These are phyloP conservation scores for Poa pratensis DNA, from an alignment of 176 grass and related monocot genomes.

Conservation along the genomic window DNA sequence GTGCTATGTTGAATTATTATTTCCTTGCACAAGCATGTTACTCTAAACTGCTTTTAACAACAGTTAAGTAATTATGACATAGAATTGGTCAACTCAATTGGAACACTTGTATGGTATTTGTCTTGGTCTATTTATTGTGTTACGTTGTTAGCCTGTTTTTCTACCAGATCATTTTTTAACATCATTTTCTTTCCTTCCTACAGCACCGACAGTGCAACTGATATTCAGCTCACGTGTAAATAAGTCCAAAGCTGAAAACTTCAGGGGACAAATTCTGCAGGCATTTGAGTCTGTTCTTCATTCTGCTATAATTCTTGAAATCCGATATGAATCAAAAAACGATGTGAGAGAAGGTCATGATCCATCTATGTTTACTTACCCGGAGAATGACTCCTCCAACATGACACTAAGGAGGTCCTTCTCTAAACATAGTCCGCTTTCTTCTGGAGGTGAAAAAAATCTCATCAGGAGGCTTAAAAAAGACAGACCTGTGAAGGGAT, in stretches of 20 bases:
- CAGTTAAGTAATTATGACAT: constrained; percentile 15
- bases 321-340: constrained; percentile 74
- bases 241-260: constrained; percentile 87
- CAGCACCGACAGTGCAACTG: constrained; percentile 86
- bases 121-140: constrained; percentile 7
- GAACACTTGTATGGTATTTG: constrained; percentile 23
- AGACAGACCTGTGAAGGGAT: constrained; percentile 52
- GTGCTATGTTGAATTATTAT: constrained; percentile 19
- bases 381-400: constrained; percentile 50
- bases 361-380: constrained; percentile 44
- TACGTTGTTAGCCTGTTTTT: constrained; percentile 1
- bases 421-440: constrained; percentile 60
- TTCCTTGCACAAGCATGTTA: constrained; percentile 23
- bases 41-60: not conserved
- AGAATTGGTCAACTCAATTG: constrained; percentile 3
- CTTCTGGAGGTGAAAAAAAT: constrained; percentile 69
- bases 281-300: constrained; percentile 90
- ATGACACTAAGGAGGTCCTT: constrained; percentile 54
- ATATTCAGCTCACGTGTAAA: constrained; percentile 73
- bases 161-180: constrained; percentile 38
- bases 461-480: constrained; percentile 52
- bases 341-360: constrained; percentile 31
- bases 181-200: constrained; percentile 36
- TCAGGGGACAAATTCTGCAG: constrained; percentile 79
- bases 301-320: constrained; percentile 88